Conservation (phyloP, 2,329 filamentous ascomycete genomes). For the Fusarium luffae region DNA sequence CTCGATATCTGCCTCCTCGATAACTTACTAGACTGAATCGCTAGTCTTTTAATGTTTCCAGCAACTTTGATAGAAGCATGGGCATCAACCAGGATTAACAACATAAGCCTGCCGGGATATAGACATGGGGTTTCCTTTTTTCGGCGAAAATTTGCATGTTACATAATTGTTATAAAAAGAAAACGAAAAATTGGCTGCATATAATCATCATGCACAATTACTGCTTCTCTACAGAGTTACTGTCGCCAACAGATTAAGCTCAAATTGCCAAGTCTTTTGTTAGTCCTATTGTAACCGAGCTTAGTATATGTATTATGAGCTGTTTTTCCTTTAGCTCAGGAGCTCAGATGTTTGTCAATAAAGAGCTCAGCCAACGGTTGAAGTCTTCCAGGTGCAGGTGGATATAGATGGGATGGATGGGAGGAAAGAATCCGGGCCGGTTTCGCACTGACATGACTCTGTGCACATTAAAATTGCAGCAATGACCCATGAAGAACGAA, state of each 20-base stretch:
- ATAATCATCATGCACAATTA: not conserved
- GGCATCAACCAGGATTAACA: constrained; percentile 22
- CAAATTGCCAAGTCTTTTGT: not conserved
- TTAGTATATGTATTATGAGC: not conserved
- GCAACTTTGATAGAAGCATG: constrained; percentile 38
- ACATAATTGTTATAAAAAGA: constrained; percentile 5
- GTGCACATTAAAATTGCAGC: not conserved
- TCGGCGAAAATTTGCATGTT: constrained; percentile 23
- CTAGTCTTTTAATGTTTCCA: constrained; percentile 22
- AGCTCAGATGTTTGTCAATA: not conserved
- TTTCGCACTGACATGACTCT: constrained; percentile 17
- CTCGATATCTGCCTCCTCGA: constrained; percentile 33
- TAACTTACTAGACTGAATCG: constrained; percentile 35
- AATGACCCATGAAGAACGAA: constrained; percentile 1
- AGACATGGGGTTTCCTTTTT: constrained; percentile 18
- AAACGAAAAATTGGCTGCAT: not conserved
- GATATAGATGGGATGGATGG: constrained; percentile 15
- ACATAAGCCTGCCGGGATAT: constrained; percentile 22
- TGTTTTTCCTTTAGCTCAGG: not conserved
- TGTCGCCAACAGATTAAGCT: not conserved
- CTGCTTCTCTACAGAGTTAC: not conserved
- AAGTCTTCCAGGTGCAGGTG: constrained; percentile 4
- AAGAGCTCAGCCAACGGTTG: not conserved
- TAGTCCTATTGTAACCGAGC: not conserved
- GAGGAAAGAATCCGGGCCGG: constrained; percentile 12